These are phyloP conservation scores for Colletotrichum horii DNA, from an alignment of 2,329 filamentous ascomycete genomes.

Conservation along the genomic window DNA sequence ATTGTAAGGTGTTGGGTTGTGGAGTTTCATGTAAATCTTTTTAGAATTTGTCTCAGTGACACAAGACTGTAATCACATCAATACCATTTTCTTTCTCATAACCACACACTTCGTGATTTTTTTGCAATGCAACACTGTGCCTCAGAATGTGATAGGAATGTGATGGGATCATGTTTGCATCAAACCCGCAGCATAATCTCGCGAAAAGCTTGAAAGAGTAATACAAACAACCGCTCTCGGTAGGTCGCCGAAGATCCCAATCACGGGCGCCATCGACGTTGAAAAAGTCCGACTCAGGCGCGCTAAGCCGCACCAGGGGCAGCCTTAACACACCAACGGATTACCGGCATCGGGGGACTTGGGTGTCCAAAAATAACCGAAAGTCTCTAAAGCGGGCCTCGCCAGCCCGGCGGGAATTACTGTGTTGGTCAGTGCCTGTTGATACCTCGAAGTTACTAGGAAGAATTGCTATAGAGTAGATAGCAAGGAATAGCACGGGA, in stretches of 20 bases:
- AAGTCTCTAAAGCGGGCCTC: background rate
- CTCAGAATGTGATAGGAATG: background rate
- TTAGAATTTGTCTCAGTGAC: background rate
- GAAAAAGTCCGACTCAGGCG: background rate
- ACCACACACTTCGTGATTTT: rapidly evolving
- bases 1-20: background rate
- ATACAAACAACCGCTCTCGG: background rate
- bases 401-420: background rate
- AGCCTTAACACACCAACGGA: background rate
- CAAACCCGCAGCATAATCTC: background rate
- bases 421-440: background rate
- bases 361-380: background rate
- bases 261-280: background rate
- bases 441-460: background rate
- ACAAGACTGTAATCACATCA: background rate
- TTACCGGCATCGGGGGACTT: background rate
- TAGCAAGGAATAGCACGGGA: too few species aligned
- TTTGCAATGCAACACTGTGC: background rate
- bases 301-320: background rate
- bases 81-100: background rate
- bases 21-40: background rate
- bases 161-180: background rate
- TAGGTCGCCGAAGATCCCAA: background rate
- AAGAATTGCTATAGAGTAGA: too few species aligned
- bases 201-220: background rate